Evolutionary conservation across 345 rosid species (phyloP).

Genomic region (Clarkia xantiana): DNA sequence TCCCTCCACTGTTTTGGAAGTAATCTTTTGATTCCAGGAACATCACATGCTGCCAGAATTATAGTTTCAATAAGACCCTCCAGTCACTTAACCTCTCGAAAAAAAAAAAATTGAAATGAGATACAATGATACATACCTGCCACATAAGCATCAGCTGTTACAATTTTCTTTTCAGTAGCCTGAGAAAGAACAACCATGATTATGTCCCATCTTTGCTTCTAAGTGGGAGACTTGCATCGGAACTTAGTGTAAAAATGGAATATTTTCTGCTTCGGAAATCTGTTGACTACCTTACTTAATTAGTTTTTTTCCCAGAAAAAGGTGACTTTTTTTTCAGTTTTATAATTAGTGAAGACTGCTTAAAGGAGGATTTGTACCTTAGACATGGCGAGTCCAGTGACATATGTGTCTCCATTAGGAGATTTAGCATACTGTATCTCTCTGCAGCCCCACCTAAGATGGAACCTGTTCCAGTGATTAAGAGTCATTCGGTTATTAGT

Average conservation of each 20-base stretch:
- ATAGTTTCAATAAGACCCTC: background rate
- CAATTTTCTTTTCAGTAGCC: conserved; percentile 74
- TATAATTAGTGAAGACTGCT: background rate
- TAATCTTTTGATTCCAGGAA: conserved; percentile 88
- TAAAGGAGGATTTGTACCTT: conserved; percentile 32
- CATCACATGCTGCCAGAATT: conserved; percentile 62
- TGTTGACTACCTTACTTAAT: too few species aligned
- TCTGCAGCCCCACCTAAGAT: conserved; percentile 98
- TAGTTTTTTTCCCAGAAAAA: too few species aligned
- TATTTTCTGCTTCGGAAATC: too few species aligned
- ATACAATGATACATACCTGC: conserved; percentile 35
- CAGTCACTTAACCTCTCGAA: background rate
- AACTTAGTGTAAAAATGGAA: too few species aligned
- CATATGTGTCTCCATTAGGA: conserved; percentile 46
- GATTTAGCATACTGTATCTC: conserved; percentile 58
- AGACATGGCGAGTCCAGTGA: conserved; percentile 78
- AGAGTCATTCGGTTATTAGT: background rate
- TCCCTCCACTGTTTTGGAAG: conserved; percentile 76
- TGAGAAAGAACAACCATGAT: conserved; percentile 13
- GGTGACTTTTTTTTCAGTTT: too few species aligned
- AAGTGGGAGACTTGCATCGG: too few species aligned
- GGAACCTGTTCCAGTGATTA: conserved; percentile 54
- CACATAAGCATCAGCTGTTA: conserved; percentile 91
- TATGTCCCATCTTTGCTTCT: too few species aligned
- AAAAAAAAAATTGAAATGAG: too few species aligned